These are phyloP conservation scores for Angomonas deanei DNA, from an alignment of 208 protist species.

Conservation along the genomic window DNA sequence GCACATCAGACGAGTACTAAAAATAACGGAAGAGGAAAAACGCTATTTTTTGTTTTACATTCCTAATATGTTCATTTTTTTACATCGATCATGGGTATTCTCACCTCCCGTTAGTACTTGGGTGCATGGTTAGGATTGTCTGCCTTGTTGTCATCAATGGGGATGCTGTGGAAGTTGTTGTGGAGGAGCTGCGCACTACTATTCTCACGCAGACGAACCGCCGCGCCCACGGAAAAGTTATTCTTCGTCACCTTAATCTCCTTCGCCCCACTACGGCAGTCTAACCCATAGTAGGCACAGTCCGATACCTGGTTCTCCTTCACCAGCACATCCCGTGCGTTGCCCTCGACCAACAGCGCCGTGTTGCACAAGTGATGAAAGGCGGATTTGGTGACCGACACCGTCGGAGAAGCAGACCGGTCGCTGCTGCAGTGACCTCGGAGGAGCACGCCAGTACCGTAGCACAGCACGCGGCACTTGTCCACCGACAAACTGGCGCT, in stretches of 20 bases:
- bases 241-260: slow-evolving; percentile 56
- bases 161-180: slow-evolving; percentile 57
- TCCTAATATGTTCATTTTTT: too few relatives aligned
- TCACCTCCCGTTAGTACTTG: slow-evolving; percentile 35
- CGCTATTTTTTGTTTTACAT: too few relatives aligned
- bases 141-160: slow-evolving; percentile 41
- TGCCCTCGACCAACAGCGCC: slow-evolving; percentile 46
- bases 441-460: slow-evolving; percentile 41
- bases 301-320: slow-evolving; percentile 38
- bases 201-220: slow-evolving; percentile 53
- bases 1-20: too few relatives aligned
- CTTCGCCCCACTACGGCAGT: slow-evolving; percentile 40
- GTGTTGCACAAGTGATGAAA: slow-evolving; percentile 60
- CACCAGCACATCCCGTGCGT: slow-evolving; percentile 44
- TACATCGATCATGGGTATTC: too few relatives aligned
- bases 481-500: slow-evolving; percentile 26
- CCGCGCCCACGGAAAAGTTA: slow-evolving; percentile 36
- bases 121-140: slow-evolving; percentile 65
- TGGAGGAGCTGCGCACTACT: slow-evolving; percentile 48
- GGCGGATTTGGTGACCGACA: slow-evolving; percentile 11
- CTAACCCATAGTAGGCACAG: slow-evolving; percentile 79
- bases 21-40: too few relatives aligned
- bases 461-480: slow-evolving; percentile 37
- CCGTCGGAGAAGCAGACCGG: slow-evolving; percentile 6
- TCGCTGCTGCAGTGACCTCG: slow-evolving; percentile 8